These are phyloP conservation scores for Wilhelminamyces savonicus DNA, from an alignment of 805 yeast genomes.

Conservation along the genomic window DNA sequence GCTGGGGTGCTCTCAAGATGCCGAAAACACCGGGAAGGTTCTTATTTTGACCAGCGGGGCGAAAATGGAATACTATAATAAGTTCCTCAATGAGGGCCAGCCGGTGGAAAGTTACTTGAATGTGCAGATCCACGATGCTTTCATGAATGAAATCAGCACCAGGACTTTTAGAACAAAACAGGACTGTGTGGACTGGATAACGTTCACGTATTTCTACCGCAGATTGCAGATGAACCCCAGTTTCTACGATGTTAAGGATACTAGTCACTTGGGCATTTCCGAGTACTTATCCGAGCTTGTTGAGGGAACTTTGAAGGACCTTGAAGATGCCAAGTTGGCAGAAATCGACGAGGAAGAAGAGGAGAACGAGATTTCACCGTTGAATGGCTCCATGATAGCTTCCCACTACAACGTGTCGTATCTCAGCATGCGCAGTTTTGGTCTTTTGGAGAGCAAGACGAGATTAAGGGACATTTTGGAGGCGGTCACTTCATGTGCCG, in stretches of 20 bases:
- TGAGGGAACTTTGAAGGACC: conserved; percentile 61
- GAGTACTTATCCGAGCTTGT: conserved; percentile 80
- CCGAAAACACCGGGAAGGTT: conserved; percentile 30
- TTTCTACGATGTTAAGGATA: conserved; percentile 72
- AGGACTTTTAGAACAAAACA: conserved; percentile 61
- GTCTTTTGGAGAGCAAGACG: conserved; percentile 47
- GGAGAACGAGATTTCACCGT: conserved; percentile 42
- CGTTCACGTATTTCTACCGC: conserved; percentile 77
- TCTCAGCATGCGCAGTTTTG: conserved; percentile 59
- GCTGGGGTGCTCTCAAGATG: conserved; percentile 44
- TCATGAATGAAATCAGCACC: conserved; percentile 69
- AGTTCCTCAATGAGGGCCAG: conserved; percentile 64
- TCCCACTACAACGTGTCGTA: conserved; percentile 65
- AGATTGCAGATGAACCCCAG: conserved; percentile 80
- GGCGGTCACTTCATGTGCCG: conserved; percentile 59
- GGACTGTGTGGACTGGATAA: conserved; percentile 86
- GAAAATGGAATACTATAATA: conserved; percentile 57
- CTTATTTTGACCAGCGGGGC: conserved; percentile 52
- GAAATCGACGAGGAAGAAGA: conserved; percentile 45
- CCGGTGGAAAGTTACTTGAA: conserved; percentile 80
- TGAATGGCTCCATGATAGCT: conserved; percentile 69
- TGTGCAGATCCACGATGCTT: conserved; percentile 54
- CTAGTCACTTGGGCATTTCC: conserved; percentile 62
- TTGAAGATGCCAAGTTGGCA: conserved; percentile 54
- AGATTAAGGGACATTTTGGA: conserved; percentile 60